Base-by-base conservation (phyloP, 495 filamentous ascomycete genomes). In the Rhypophila decipiens region DNA sequence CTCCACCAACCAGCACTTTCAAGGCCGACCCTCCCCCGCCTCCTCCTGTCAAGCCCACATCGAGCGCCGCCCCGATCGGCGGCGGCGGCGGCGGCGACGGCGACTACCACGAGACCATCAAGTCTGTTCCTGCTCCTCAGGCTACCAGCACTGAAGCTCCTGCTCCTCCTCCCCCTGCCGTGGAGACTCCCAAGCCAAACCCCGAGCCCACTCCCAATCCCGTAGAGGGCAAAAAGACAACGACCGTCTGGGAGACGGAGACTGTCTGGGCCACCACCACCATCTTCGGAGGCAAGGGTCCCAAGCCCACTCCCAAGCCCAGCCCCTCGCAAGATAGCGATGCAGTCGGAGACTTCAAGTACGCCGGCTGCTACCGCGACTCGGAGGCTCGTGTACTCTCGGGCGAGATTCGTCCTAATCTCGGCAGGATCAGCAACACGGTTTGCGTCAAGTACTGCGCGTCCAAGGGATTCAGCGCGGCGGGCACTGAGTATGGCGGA, bases 401-500 rank as follows among this genome's bases (percentile, higher is more conserved):
- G 17, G 71, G 68, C 34, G 55, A 70, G 39, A 48, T 74, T 65
- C 36, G 70, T 62, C 55, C 62, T 7, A 61, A 65, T 35, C 47
- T 72, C 35, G 59, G 71, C 45, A 57, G 55, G 41, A 75, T 83
- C 58, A 84, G 73, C 38, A 76, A 83, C 47, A 72, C 73, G 52
- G 69, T 61, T 34, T 86, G 83, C 59, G 68, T 83, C 44, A 61
- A 70, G 27, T 76, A 80, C 62, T 84, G 80, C 66, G 60, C 66
- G 18, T 52, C 50, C 46, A 63, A 58, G 50, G 74, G 75, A 46
- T 82, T 64, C 56, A 60, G 42, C 51, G 75, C 77, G 57, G 77
- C 77, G 41, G 85, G 84, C 34, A 73, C 82, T 17, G 80, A 88
- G 62, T 84, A 83, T 46, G 78, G 72, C 44, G 73, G 71, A 38